Evolutionary conservation across 495 filamentous ascomycete species (phyloP), one percentile per base, ranked within the genome.

Genomic region (Tuber calosporum): DNA sequence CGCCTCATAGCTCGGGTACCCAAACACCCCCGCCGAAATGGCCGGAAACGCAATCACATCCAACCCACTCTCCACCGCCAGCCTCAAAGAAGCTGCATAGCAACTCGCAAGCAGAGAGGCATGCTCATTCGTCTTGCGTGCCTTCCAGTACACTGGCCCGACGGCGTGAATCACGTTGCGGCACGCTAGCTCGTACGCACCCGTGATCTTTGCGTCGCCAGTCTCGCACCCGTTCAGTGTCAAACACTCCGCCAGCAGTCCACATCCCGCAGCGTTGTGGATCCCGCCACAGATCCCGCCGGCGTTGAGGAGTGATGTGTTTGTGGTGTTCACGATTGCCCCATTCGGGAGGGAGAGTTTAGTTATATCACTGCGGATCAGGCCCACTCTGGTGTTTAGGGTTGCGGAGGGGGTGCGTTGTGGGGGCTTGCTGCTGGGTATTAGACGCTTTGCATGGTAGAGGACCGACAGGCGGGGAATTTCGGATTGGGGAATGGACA

Each of bases 281-380:
- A 98, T 97, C 36, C 92, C 93, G 30, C 90, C 91, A 74, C 93
- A 91, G 36, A 97, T 93, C 45, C 94, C 95, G 22, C 93, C 92
- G 62, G 95, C 95, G 68, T 93, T 91, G 4, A 91, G 85, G 0
- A 99, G 87, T 11, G 86, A 89, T 26, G 83, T 82, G 81, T 97
- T 97, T 34, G 95, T 94, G 15, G 95, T 94, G 82, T 98, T 97
- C 80, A 97, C 94, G 78, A 97, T 97, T 73, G 89, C 90, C 77
- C 92, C 92, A 42, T 81, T 81, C 4, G 69, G 68, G 26, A 93
- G 88, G 66, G 85, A 82, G 22, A 99, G 87, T 19, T 84, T 90
- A 20, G 94, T 97, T 83, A 99, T 97, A 82, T 97, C 94, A 68
- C 87, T 85, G 70, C 88, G 88, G 75, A 95, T 85, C 41, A 92